Evolutionary conservation across 768 basidiomycete species (phyloP).

Genomic region (Bullera alba): DNA sequence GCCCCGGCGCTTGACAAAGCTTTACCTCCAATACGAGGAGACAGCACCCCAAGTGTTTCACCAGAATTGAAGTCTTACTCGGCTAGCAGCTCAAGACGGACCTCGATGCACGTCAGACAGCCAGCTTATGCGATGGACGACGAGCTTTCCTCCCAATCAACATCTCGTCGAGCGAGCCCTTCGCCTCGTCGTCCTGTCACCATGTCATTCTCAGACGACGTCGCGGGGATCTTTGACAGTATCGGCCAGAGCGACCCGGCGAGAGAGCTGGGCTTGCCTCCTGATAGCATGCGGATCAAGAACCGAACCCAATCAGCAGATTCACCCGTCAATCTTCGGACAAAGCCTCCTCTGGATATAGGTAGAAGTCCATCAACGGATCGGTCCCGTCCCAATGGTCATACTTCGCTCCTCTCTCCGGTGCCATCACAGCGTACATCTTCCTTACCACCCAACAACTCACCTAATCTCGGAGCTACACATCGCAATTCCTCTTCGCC

Average conservation of each 20-base stretch:
- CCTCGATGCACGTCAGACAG: conserved; percentile 15
- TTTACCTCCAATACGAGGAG: conserved; percentile 6
- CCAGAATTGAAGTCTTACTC: background rate
- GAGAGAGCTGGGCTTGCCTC: conserved; percentile 36
- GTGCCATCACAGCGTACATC: conserved; percentile 8
- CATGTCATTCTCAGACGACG: conserved; percentile 28
- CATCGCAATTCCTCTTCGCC: conserved; percentile 1
- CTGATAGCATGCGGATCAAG: conserved; percentile 18
- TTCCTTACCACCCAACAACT: conserved; percentile 7
- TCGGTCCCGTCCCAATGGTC: conserved; percentile 11
- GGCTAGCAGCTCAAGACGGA: background rate
- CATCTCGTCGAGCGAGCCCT: background rate
- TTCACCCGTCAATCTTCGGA: no score
- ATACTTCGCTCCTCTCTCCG: background rate
- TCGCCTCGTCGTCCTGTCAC: conserved; percentile 3
- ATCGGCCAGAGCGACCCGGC: conserved; percentile 35
- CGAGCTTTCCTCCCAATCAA: background rate
- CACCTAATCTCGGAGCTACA: background rate
- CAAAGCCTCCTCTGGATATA: conserved; percentile 12
- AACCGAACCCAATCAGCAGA: background rate
- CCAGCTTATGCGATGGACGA: conserved; percentile 10
- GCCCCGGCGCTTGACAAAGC: conserved; percentile 11
- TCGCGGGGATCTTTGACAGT: conserved; percentile 35
- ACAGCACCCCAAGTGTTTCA: background rate
- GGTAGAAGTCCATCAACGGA: conserved; percentile 13